Evolutionary conservation across 371 early-diverging fungal genomes (phyloP), one percentile per base, ranked within the genome.

Genomic region (Mortierella sp.): DNA sequence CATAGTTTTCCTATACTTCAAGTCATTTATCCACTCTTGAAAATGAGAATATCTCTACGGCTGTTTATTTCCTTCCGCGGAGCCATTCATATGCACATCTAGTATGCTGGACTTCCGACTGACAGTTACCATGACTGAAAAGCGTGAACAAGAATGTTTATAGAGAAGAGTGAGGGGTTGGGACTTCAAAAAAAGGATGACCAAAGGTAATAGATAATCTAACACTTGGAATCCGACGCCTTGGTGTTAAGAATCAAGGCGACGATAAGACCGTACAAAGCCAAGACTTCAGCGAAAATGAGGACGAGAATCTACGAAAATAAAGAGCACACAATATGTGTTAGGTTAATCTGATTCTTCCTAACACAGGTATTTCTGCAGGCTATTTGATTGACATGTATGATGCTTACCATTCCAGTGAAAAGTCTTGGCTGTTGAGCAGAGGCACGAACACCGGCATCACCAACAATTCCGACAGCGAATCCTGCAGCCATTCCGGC

Each of bases 241-340:
- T 92, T 93, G 68, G 94, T 90, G 69, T 92, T 93, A 60, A 94
- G 75, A 66, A 96, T 95, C 65, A 96, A 88, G 15, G 93, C 95
- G 40, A 95, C 93, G 75, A 96, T 95, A 43, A 94, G 86, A 47
- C 96, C 96, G 72, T 96, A 96, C 65, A 96, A 89, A 76, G 95
- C 96, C 84, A 96, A 84, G 34, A 96, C 96, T 88, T 96, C 96
- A 45, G 96, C 96, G 83, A 96, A 96, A 93, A 96, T 96, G 61
- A 96, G 90, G 69, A 96, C 94, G 60, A 96, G 87, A 74, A 93
- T 89, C 86, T 85, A 61, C 40, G n/a, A 32, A 22, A 8, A 12
- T 49, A 61, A 13, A 45, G 19, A 45, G n/a, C 45, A 45, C 15
- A 19, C 15, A 45, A 2, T 2, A 5, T 47, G 19, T 32, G 54